Percentiles rank a stretch among this genome's conserved stretches.
These are phyloP conservation scores for Pholiota molesta DNA, from an alignment of 768 basidiomycete species.

Conservation along the genomic window DNA sequence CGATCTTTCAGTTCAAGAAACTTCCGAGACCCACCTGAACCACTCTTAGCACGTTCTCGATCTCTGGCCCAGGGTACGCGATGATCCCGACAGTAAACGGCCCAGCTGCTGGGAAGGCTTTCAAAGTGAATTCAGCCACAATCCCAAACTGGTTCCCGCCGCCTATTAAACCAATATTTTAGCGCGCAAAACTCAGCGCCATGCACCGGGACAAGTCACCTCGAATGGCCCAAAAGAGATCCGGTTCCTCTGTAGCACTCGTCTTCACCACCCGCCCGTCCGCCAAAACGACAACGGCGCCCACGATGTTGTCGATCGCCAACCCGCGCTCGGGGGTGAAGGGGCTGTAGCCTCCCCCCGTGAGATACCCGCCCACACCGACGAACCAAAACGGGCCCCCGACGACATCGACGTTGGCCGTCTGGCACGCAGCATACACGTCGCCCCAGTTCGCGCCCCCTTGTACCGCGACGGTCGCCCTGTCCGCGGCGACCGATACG, in stretches of 20 bases:
- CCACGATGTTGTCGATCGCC: constrained; percentile 22
- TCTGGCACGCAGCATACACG: constrained; percentile 7
- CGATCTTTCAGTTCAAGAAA: background rate
- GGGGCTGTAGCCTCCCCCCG: constrained; percentile 21
- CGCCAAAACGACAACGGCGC: constrained; percentile 23
- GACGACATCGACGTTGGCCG: constrained; percentile 13
- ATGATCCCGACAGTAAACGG: constrained; percentile 11
- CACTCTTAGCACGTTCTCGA: constrained; percentile 6
- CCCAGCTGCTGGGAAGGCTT: constrained; percentile 13
- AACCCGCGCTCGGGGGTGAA: constrained; percentile 19
- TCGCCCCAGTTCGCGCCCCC: constrained; percentile 14
- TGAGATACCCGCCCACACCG: constrained; percentile 17
- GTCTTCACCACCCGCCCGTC: constrained; percentile 20
- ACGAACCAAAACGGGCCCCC: constrained; percentile 19
- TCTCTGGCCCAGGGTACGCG: constrained; percentile 9
- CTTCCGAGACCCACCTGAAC: constrained; percentile 5
- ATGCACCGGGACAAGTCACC: constrained; percentile 10
- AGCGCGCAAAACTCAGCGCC: background rate
- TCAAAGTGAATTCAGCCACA: constrained; percentile 23
- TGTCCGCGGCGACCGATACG: constrained; percentile 5
- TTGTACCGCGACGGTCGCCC: constrained; percentile 10
- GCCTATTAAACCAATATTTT: constrained; percentile 12
- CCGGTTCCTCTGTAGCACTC: constrained; percentile 23
- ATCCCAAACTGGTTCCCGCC: constrained; percentile 27
- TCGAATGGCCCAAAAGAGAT: constrained; percentile 30